phyloP scores from a whole-genome alignment of 768 basidiomycete genomes.

The Udeniomyces megalosporus region DNA sequence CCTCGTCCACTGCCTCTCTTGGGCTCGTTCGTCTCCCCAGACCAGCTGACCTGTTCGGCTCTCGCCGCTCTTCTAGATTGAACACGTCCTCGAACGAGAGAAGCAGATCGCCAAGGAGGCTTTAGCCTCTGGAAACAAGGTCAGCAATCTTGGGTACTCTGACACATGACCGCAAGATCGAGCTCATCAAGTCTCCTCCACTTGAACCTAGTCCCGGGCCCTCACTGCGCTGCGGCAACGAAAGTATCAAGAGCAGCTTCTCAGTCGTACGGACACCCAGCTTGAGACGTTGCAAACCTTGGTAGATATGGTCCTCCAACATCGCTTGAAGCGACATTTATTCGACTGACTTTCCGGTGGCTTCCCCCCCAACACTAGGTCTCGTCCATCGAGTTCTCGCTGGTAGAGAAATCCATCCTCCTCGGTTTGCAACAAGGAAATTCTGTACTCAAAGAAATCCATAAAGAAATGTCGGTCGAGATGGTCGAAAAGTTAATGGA shows the following conservation, averaged over 20 bases:
- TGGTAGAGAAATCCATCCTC: slow-evolving; percentile 79
- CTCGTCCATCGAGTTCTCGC: slow-evolving; percentile 87
- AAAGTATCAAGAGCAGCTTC: slow-evolving; percentile 81
- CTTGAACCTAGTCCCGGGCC: slow-evolving; percentile 38
- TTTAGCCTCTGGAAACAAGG: slow-evolving; percentile 63
- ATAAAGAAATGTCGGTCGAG: slow-evolving; percentile 82
- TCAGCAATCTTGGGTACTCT: slow-evolving; percentile 22
- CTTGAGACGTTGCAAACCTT: slow-evolving; percentile 75
- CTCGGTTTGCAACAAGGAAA: slow-evolving; percentile 89
- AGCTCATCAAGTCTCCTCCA: background rate
- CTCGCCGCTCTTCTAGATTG: slow-evolving; percentile 42
- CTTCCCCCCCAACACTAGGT: slow-evolving; percentile 40
- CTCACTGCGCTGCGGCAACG: slow-evolving; percentile 70
- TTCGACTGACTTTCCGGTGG: too few species aligned
- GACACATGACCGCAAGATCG: too few species aligned
- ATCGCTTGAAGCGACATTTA: background rate
- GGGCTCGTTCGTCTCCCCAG: background rate
- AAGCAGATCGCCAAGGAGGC: slow-evolving; percentile 74
- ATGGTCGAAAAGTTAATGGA: slow-evolving; percentile 85
- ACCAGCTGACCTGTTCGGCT: too few species aligned
- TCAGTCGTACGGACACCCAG: slow-evolving; percentile 77
- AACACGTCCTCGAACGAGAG: slow-evolving; percentile 70
- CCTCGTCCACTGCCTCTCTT: background rate
- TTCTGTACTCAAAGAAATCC: slow-evolving; percentile 80
- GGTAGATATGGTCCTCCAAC: slow-evolving; percentile 36